Percentiles rank a stretch among this genome's conserved stretches.
phyloP scores from a whole-genome alignment of 2,329 filamentous ascomycete genomes.

The Cordyceps cateniannulata region DNA sequence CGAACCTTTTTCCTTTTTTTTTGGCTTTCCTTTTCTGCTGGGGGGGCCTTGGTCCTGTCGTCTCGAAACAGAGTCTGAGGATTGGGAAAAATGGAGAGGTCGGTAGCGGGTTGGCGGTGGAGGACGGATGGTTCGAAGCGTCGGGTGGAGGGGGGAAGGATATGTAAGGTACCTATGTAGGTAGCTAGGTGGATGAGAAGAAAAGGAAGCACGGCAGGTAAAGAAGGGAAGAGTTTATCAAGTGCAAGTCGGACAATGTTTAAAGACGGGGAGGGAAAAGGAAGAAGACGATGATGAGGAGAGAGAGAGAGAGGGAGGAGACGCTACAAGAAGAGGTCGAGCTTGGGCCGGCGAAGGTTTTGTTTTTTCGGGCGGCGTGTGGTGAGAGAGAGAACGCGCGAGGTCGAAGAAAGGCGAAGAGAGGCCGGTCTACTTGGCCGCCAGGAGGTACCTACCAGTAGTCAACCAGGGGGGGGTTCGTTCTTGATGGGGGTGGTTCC shows the following conservation, averaged over 20 bases:
- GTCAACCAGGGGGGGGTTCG: neutral
- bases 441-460: neutral
- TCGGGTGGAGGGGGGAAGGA: constrained; percentile 12
- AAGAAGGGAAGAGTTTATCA: neutral
- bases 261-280: constrained; percentile 16
- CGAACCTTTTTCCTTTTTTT: constrained; percentile 2
- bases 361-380: constrained; percentile 11
- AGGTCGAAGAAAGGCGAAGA: neutral
- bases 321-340: constrained; percentile 5
- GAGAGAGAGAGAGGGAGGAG: constrained; percentile 8
- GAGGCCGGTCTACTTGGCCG: constrained; percentile 4
- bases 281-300: constrained; percentile 9
- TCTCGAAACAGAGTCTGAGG: constrained; percentile 8
- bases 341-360: constrained; percentile 11
- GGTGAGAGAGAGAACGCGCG: neutral
- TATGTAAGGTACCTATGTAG: constrained; percentile 12
- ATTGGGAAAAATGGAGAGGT: constrained; percentile 27
- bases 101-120: constrained; percentile 18
- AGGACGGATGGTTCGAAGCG: constrained; percentile 17
- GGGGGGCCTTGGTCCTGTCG: neutral
- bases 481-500: no score
- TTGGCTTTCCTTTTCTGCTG: neutral
- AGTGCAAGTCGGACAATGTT: constrained; percentile 17
- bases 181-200: constrained; percentile 19
- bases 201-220: constrained; percentile 8